A percentile compares a stretch with the other conserved stretches of the same genome.
These are phyloP conservation scores for Polyrhizophydium stewartii DNA, from an alignment of 371 early-diverging fungal species.

Conservation along the genomic window DNA sequence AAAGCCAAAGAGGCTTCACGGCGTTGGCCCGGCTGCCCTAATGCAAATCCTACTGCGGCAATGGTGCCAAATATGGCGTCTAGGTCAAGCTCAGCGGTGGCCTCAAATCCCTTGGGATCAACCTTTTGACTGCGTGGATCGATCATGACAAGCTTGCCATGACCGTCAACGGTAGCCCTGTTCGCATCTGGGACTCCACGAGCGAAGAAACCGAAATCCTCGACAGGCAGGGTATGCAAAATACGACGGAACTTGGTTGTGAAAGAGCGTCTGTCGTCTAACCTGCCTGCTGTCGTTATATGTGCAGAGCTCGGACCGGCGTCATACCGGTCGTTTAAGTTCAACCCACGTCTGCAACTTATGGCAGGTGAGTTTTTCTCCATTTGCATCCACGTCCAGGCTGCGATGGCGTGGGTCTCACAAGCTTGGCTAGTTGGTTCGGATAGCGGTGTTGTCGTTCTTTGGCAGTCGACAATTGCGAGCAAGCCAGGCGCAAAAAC, in stretches of 20 bases:
- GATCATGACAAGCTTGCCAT: constrained; percentile 14
- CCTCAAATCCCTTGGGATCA: constrained; percentile 11
- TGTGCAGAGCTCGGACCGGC: background rate
- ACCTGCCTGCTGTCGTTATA: background rate
- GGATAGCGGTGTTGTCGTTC: background rate
- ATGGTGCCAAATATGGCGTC: background rate
- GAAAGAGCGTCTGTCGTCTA: background rate
- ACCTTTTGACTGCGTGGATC: constrained; percentile 21
- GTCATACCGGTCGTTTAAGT: background rate
- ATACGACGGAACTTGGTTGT: too few relatives aligned
- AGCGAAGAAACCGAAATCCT: constrained; percentile 37
- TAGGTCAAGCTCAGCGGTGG: constrained; percentile 38
- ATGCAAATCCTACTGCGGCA: background rate
- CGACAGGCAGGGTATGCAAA: constrained; percentile 12
- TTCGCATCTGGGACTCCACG: constrained; percentile 23
- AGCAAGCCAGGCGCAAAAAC: background rate
- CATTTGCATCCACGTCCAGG: background rate
- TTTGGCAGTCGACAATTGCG: background rate
- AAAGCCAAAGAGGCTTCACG: too few relatives aligned
- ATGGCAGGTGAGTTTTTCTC: background rate
- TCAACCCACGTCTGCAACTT: background rate
- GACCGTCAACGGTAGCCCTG: constrained; percentile 12
- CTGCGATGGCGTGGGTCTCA: background rate
- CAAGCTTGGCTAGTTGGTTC: constrained; percentile 1
- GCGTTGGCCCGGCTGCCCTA: too few relatives aligned